Evolutionary conservation across 2,329 filamentous ascomycete species (phyloP).

Genomic region (Hypomyces perniciosus): DNA sequence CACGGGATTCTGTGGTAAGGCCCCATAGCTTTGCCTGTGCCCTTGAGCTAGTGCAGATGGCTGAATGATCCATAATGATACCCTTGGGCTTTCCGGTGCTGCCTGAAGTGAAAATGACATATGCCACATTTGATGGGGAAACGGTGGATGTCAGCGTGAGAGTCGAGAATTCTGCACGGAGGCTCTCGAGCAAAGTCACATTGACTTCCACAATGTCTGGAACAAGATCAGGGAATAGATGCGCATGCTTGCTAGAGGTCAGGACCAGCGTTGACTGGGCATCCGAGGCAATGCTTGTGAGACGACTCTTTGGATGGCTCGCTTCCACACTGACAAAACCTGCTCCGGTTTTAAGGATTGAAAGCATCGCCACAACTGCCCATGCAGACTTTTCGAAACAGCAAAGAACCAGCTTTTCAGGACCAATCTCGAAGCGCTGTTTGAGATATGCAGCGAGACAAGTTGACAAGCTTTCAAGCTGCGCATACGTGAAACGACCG

Average conservation of each 20-base stretch:
- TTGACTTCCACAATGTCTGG: neutral
- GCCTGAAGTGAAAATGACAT: constrained; percentile 10
- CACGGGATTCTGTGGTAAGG: neutral
- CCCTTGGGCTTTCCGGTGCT: constrained; percentile 8
- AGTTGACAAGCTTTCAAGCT: too few species aligned
- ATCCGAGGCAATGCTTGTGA: neutral
- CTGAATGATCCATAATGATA: constrained; percentile 1
- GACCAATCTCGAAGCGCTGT: neutral
- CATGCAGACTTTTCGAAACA: constrained; percentile 24
- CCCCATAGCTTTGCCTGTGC: neutral
- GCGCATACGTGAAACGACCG: too few species aligned
- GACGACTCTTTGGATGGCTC: constrained; percentile 2
- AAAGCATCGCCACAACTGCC: constrained; percentile 16
- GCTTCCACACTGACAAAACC: constrained; percentile 15
- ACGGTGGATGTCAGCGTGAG: neutral
- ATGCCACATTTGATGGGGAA: neutral
- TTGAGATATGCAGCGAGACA: too few species aligned
- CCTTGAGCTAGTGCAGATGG: neutral
- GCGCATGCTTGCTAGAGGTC: neutral
- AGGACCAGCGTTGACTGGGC: neutral
- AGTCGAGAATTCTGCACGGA: neutral
- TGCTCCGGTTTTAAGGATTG: constrained; percentile 15
- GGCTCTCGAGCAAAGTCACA: neutral
- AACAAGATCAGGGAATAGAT: neutral
- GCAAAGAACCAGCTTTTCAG: neutral